phyloP scores from a whole-genome alignment of 768 basidiomycete species.

The Brasilioporus rufonigricans region DNA sequence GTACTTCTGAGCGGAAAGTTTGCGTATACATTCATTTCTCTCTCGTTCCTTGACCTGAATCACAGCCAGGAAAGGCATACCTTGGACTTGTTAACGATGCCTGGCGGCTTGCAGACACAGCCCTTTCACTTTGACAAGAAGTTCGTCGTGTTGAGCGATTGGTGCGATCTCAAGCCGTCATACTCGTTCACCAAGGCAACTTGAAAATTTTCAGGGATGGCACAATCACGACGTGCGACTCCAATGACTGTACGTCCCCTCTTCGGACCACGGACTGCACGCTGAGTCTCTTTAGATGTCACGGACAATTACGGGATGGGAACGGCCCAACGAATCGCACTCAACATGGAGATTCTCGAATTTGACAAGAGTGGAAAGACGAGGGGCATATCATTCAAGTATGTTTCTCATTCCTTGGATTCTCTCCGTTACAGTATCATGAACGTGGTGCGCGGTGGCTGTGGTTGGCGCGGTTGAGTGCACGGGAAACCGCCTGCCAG shows the following conservation, averaged over 20 bases:
- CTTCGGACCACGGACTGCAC: neutral
- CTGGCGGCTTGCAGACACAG: conserved; percentile 9
- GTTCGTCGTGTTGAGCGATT: conserved; percentile 88
- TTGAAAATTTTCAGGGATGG: conserved; percentile 64
- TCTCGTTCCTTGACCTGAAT: neutral
- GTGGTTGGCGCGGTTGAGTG: neutral
- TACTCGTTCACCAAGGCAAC: neutral
- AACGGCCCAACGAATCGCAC: conserved; percentile 58
- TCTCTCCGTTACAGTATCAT: neutral
- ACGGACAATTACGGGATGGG: conserved; percentile 93
- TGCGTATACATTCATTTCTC: neutral
- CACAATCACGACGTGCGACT: conserved; percentile 90
- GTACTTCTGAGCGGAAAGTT: neutral
- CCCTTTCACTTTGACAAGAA: conserved; percentile 55
- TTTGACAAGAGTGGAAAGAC: conserved; percentile 19
- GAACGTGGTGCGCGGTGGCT: neutral
- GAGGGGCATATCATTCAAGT: conserved; percentile 37
- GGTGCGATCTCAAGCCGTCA: conserved; percentile 47
- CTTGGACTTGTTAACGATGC: conserved; percentile 8
- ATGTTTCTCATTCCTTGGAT: conserved; percentile 31
- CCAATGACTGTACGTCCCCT: conserved; percentile 80
- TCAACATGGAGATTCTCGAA: conserved; percentile 70
- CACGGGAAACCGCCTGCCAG: neutral
- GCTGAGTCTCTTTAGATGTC: conserved; percentile 50
- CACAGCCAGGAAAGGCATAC: neutral